Evolutionary conservation across 108 stramenopile species (phyloP), one percentile per base, ranked within the genome.

Genomic region (Nannochloropsis salina): DNA sequence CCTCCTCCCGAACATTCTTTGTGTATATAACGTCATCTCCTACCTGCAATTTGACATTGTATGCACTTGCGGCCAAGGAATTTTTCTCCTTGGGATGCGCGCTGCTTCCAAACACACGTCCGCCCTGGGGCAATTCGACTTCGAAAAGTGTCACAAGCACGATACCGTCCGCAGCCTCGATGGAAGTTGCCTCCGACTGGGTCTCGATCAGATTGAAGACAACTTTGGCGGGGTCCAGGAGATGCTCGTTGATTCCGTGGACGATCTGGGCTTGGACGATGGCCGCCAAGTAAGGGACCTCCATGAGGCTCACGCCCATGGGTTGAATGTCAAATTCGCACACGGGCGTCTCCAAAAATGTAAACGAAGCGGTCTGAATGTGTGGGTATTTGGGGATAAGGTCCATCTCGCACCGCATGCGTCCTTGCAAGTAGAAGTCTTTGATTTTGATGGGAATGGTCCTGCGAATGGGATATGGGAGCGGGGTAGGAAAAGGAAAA

Each of bases 331-430:
- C 61, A 0, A 74, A 74, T 74, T 74, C 61, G 61, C 61, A 74
- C 20, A 74, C 8, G 61, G 61, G 61, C 61, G 61, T 74, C n/a
- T 74, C 61, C 61, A 74, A 74, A n/a, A 74, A 74, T 15, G 61
- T 74, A n/a, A 74, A 74, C 3, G 61, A 74, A n/a, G 61, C 61
- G 61, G 61, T 74, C 15, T 15, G n/a, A n/a, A 74, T 74, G 61
- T 74, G 61, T 4, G 61, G 61, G 61, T 74, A 74, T 1, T n/a
- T 15, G 61, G 61, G 61, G 6, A 74, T n/a, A n/a, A 74, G n/a
- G n/a, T 74, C 61, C 61, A 74, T 74, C 61, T 74, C 61, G 61
- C 61, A 74, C 20, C 61, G 61, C 61, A 74, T 74, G 20, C 61
- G 61, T n/a, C 61, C 61, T 74, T 74, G 61, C 61, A 74, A 74